phyloP scores from a whole-genome alignment of 345 rosid genomes.

The Alliaria petiolata region DNA sequence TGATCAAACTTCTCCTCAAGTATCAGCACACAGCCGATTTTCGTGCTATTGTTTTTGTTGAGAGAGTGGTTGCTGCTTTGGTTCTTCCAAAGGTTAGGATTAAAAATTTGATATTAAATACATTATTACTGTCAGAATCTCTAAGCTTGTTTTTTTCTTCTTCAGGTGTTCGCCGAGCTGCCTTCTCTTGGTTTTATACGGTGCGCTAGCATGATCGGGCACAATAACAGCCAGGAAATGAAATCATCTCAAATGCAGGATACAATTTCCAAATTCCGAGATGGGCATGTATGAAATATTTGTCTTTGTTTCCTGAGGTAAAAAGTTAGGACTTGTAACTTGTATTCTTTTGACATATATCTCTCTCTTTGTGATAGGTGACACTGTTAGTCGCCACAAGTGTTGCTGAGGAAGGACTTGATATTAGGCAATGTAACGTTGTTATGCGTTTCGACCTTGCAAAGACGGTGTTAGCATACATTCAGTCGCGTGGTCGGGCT shows the following conservation, averaged over 20 bases:
- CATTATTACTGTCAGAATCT: not conserved
- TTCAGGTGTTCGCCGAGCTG: conserved; percentile 89
- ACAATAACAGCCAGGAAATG: conserved; percentile 97
- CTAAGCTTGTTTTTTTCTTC: conserved; percentile 10
- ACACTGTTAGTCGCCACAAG: conserved; percentile 95
- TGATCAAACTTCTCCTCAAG: conserved; percentile 77
- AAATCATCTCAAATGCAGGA: conserved; percentile 95
- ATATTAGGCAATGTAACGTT: conserved; percentile 97
- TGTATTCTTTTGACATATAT: not conserved
- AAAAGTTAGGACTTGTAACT: not conserved
- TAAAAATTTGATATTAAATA: not conserved
- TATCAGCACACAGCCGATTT: conserved; percentile 92
- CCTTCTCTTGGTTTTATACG: conserved; percentile 83
- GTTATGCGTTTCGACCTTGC: conserved; percentile 99
- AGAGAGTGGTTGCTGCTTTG: conserved; percentile 95
- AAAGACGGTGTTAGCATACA: conserved; percentile 95
- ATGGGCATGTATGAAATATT: conserved; percentile 71
- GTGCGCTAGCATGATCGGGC: conserved; percentile 96
- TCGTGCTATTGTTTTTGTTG: conserved; percentile 98
- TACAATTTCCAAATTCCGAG: conserved; percentile 83
- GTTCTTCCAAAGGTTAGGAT: conserved; percentile 92
- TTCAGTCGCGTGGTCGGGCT: conserved; percentile 99
- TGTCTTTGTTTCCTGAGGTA: not conserved
- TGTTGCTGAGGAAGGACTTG: conserved; percentile 99
- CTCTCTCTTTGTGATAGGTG: conserved; percentile 42